phyloP scores from a whole-genome alignment of 352 stramenopile genomes.

The Blastocystis sp. region DNA sequence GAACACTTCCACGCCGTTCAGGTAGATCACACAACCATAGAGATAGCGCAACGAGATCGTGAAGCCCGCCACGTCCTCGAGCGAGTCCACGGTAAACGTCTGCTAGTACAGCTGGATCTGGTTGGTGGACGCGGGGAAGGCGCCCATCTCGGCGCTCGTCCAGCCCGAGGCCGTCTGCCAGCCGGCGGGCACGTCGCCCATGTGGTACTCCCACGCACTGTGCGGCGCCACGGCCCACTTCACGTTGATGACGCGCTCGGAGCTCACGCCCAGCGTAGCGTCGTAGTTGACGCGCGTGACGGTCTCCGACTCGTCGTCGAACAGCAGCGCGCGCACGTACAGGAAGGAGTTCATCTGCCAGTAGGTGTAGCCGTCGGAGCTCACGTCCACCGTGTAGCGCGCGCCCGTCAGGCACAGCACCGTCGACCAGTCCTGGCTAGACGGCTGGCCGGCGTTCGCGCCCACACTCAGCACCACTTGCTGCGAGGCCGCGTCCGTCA shows the following conservation, averaged over 20 bases:
- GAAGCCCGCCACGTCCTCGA: too few relatives aligned
- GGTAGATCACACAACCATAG: too few relatives aligned
- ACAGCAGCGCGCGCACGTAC: slow-evolving; percentile 1
- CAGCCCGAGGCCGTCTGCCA: too few relatives aligned
- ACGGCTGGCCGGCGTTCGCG: neutral
- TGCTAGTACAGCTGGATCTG: too few relatives aligned
- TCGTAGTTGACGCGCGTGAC: neutral
- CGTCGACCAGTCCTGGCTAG: neutral
- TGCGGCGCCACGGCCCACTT: too few relatives aligned
- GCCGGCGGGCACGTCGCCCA: too few relatives aligned
- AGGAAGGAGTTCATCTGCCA: neutral
- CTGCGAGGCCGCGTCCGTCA: neutral
- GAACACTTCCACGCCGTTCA: too few relatives aligned
- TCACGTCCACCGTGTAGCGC: neutral
- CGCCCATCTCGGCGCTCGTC: too few relatives aligned
- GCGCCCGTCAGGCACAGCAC: neutral
- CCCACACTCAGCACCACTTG: neutral
- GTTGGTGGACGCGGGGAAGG: too few relatives aligned
- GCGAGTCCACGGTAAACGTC: too few relatives aligned
- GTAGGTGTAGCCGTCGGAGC: neutral
- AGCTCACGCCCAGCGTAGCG: neutral
- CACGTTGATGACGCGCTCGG: neutral
- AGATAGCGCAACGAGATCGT: too few relatives aligned
- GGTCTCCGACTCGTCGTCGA: neutral
- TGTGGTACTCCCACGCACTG: too few relatives aligned